phyloP scores from a whole-genome alignment of 108 stramenopile genomes.

The Mediolabrus comicus region DNA sequence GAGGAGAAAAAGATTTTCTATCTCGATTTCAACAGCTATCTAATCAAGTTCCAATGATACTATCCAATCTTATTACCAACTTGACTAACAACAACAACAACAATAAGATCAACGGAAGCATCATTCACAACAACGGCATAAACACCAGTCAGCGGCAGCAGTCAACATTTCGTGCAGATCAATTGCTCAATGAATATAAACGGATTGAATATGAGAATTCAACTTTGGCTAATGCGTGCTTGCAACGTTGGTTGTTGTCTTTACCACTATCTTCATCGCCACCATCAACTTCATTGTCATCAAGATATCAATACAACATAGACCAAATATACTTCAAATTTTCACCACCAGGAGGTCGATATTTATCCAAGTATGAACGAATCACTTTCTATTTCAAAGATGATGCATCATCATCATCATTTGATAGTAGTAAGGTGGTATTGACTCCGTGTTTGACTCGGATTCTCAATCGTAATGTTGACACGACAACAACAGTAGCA shows the following conservation, averaged over 20 bases:
- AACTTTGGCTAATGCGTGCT: conserved; percentile 53
- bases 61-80: neutral
- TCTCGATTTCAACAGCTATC: too few relatives aligned
- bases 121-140: neutral
- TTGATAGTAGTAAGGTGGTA: conserved; percentile 34
- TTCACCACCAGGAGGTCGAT: conserved; percentile 16
- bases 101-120: neutral
- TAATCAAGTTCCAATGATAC: too few relatives aligned
- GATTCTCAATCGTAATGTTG: conserved; percentile 24
- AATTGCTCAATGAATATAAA: conserved; percentile 50
- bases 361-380: conserved; percentile 54
- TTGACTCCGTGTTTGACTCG: conserved; percentile 47
- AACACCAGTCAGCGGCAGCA: too few relatives aligned
- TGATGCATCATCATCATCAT: conserved; percentile 24
- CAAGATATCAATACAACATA: conserved; percentile 35
- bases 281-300: too few relatives aligned
- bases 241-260: conserved; percentile 44
- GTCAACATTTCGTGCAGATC: conserved; percentile 30
- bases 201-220: conserved; percentile 47
- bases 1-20: too few relatives aligned
- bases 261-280: too few relatives aligned
- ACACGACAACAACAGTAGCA: too few relatives aligned
- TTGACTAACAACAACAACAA: too few relatives aligned
- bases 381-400: conserved; percentile 63
- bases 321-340: conserved; percentile 25